Conservation (phyloP, 805 yeast species). For the Maudiozyma turicensis region DNA sequence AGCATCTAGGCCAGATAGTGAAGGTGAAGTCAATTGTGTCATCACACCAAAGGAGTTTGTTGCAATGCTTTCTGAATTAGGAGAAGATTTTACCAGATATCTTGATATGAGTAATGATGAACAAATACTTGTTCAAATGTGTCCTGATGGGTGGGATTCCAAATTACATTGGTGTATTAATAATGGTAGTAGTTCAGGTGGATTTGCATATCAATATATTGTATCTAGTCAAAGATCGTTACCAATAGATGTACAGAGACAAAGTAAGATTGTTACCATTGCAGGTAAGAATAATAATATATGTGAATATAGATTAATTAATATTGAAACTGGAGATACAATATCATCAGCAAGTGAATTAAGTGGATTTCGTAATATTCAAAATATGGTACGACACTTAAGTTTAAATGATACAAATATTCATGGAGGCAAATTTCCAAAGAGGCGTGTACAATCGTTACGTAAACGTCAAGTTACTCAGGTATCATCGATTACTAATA, state of each 20-base stretch:
- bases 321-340: constrained; percentile 23
- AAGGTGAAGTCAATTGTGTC: constrained; percentile 82
- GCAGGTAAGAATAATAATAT: constrained; percentile 72
- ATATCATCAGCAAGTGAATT: constrained; percentile 56
- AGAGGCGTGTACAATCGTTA: constrained; percentile 23
- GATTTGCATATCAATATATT: constrained; percentile 69
- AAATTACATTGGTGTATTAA: constrained; percentile 61
- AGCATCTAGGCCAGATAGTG: constrained; percentile 74
- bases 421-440: constrained; percentile 1
- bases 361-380: constrained; percentile 91
- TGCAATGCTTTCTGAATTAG: constrained; percentile 53
- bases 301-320: constrained; percentile 52
- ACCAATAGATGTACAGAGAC: constrained; percentile 25
- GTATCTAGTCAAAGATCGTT: constrained; percentile 4
- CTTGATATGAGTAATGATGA: constrained; percentile 1
- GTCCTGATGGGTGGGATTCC: constrained; percentile 28
- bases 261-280: constrained; percentile 31
- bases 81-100: constrained; percentile 28
- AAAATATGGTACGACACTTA: constrained; percentile 79
- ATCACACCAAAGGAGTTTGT: constrained; percentile 83
- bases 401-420: constrained; percentile 32
- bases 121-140: constrained; percentile 5
- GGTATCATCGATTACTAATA: not conserved
- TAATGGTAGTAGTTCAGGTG: constrained; percentile 80
- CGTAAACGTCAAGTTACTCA: constrained; percentile 18